Base-by-base conservation (phyloP, 495 filamentous ascomycete genomes). In the Pyronema domesticum region DNA sequence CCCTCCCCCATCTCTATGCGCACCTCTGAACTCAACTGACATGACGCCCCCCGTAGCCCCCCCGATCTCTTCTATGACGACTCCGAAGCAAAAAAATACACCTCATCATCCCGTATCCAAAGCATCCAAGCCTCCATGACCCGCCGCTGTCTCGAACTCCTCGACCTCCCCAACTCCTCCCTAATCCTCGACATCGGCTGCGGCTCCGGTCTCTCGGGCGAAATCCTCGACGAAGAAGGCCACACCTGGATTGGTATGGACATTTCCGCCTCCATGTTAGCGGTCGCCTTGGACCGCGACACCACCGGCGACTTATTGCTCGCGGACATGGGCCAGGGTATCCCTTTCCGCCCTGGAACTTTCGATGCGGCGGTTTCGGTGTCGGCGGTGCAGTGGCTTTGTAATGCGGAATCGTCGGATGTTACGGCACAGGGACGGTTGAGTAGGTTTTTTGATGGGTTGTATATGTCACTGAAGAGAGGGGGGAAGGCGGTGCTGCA, bases 21-120 rank as follows among this genome's bases (percentile, higher is more conserved):
- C n/a, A n/a, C n/a, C n/a, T n/a, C n/a, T n/a, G n/a, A n/a, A n/a
- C n/a, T n/a, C n/a, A n/a, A n/a, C n/a, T n/a, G n/a, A n/a, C n/a
- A n/a, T 8, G 9, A 39, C n/a, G 18, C 7, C 37, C 30, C 3
- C 5, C 14, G 5, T 34, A 94, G 87, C 60, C 85, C 86, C 48
- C 87, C 91, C 55, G 91, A 98, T 72, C 79, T 96, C 60, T 91
- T 89, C 73, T 98, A 98, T 73, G 83, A 94, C 71, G 93, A 95
- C 68, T 75, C 76, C 72, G 87, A 94, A 72, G 87, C 91, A 11
- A 81, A 81, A 67, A 89, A 94, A 58, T 98, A 98, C 72, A 98
- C 93, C n/a, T 95, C 89, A 33, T 86, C 79, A 53, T 95, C 88
- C 15, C 87, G 91, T 53, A 96, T 98, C 64, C 82, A 87, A 62